A percentile compares a stretch with the other conserved stretches of the same genome.
Evolutionary conservation across 495 filamentous ascomycete species (phyloP).

Genomic region (Xylaria venustula): DNA sequence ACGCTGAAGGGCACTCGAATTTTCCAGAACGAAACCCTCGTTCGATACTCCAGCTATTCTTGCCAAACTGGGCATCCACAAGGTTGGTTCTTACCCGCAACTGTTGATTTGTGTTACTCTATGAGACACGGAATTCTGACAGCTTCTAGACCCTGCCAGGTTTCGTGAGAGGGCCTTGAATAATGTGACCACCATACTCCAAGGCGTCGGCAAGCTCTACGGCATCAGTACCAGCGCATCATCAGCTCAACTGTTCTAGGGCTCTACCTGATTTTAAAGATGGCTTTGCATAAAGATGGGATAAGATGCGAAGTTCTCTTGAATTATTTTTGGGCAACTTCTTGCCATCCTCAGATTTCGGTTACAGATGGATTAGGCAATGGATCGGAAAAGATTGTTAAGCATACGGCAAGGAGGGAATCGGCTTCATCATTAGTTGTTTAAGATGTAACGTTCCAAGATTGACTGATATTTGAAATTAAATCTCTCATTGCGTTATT

Average conservation of each 20-base stretch:
- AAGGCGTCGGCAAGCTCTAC: not conserved
- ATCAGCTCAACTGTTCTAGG: conserved; percentile 3
- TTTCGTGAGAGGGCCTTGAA: not conserved
- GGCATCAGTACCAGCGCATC: conserved; percentile 1
- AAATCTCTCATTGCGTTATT: not conserved
- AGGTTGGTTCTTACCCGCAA: not conserved
- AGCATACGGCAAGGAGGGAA: too few relatives aligned
- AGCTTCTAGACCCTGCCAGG: conserved; percentile 3
- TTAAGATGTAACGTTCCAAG: too few relatives aligned
- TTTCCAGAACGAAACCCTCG: conserved; percentile 8
- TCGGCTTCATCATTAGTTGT: too few relatives aligned
- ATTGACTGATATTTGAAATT: too few relatives aligned
- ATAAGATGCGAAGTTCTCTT: not conserved
- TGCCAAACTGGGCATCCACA: conserved; percentile 13
- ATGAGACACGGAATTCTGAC: not conserved
- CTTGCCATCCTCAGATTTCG: too few relatives aligned
- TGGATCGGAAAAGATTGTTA: too few relatives aligned
- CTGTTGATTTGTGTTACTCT: not conserved
- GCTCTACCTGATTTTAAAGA: not conserved
- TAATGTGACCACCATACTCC: not conserved
- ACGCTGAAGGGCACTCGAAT: conserved; percentile 5
- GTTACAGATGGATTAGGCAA: too few relatives aligned
- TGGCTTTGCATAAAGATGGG: not conserved
- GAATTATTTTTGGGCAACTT: too few relatives aligned
- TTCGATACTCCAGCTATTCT: not conserved